Evolutionary conservation across 371 early-diverging fungal species (phyloP).

Genomic region (Mortierella sp.): DNA sequence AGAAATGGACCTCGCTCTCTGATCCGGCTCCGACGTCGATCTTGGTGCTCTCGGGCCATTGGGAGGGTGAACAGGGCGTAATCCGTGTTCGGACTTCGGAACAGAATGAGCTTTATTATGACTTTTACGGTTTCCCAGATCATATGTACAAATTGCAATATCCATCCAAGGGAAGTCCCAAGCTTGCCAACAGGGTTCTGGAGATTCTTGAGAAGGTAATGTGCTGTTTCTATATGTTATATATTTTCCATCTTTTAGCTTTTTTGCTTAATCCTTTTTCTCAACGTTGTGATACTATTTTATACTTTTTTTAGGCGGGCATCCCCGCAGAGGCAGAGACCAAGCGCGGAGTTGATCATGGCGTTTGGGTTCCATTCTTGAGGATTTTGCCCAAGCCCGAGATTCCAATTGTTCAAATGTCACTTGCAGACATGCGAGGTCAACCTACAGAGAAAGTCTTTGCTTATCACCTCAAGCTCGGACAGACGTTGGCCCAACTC

Average conservation of each 20-base stretch:
- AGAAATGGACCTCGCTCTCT: conserved; percentile 37
- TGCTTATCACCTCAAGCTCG: conserved; percentile 54
- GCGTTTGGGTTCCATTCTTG: conserved; percentile 72
- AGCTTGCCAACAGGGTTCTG: conserved; percentile 62
- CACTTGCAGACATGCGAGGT: conserved; percentile 47
- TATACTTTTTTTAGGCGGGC: conserved; percentile 42
- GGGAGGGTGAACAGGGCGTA: conserved; percentile 47
- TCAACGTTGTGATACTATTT: not conserved
- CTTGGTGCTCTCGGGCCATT: conserved; percentile 50
- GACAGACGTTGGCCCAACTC: conserved; percentile 39
- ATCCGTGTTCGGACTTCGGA: conserved; percentile 43
- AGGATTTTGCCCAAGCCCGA: conserved; percentile 64
- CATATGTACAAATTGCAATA: conserved; percentile 67
- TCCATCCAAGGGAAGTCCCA: conserved; percentile 66
- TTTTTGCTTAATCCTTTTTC: not conserved
- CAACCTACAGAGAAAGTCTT: conserved; percentile 50
- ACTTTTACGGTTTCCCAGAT: conserved; percentile 71
- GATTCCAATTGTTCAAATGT: conserved; percentile 71
- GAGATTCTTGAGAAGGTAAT: conserved; percentile 58
- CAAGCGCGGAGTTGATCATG: conserved; percentile 70
- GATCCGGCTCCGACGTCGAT: conserved; percentile 36
- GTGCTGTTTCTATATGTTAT: conserved; percentile 7
- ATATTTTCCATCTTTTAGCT: no score
- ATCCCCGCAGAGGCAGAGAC: conserved; percentile 56
- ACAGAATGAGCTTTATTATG: conserved; percentile 59